Evolutionary conservation across 371 early-diverging fungal genomes (phyloP).

Genomic region (Mucor irregularis): DNA sequence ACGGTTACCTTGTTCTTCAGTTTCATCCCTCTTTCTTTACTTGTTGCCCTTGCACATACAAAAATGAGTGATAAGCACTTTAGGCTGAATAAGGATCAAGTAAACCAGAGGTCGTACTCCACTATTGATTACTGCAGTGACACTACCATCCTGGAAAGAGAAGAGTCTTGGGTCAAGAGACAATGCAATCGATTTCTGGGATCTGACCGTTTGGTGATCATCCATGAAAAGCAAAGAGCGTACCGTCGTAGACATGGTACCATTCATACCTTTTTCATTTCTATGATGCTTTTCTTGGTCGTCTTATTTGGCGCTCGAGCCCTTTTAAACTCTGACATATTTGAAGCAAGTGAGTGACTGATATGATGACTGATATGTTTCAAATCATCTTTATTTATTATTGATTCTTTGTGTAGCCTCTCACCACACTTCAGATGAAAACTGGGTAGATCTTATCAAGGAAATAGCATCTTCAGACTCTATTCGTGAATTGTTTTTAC

Average conservation of each 20-base stretch:
- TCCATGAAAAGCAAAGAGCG: slow-evolving; percentile 11
- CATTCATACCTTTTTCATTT: slow-evolving; percentile 1
- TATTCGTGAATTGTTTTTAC: slow-evolving; percentile 24
- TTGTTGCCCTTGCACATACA: background rate
- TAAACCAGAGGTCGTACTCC: background rate
- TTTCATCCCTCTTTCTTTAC: background rate
- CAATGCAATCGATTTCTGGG: background rate
- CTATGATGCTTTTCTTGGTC: slow-evolving; percentile 4
- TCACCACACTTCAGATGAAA: background rate
- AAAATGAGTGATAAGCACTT: background rate
- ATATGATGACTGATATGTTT: too few species aligned
- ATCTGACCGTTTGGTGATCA: background rate
- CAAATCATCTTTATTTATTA: background rate
- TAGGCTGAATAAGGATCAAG: slow-evolving; percentile 2
- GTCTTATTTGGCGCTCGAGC: slow-evolving; percentile 9
- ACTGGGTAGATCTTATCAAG: slow-evolving; percentile 23
- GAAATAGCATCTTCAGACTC: slow-evolving; percentile 30
- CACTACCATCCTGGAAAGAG: background rate
- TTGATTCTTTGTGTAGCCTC: background rate
- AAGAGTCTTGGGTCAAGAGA: background rate
- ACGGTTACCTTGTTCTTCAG: background rate
- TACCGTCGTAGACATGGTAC: slow-evolving; percentile 3
- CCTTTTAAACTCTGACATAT: slow-evolving; percentile 6
- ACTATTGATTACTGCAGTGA: background rate
- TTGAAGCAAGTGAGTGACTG: slow-evolving; percentile 13